phyloP scores from a whole-genome alignment of 257 asterid genomes.

The Solanum arcanum region DNA sequence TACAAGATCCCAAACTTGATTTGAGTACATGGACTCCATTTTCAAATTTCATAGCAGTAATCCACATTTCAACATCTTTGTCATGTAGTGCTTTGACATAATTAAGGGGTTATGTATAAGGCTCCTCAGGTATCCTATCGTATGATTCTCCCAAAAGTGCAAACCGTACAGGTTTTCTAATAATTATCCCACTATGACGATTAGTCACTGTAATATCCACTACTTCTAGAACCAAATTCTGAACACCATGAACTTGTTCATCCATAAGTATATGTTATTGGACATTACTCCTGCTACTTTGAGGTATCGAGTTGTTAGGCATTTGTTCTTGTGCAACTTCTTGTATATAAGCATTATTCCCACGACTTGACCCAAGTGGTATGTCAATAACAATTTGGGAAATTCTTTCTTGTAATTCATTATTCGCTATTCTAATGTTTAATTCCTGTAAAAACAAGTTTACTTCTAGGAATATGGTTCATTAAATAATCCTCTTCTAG shows the following conservation, averaged over 20 bases:
- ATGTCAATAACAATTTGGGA: background rate
- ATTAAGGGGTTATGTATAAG: background rate
- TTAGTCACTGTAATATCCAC: background rate
- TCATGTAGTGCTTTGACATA: background rate
- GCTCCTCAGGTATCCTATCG: background rate
- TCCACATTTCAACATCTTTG: background rate
- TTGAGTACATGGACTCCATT: background rate
- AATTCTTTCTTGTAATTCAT: background rate
- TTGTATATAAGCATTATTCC: background rate
- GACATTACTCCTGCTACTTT: background rate
- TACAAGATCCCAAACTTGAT: background rate
- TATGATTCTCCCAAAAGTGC: no score
- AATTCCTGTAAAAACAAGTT: background rate
- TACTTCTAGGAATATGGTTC: background rate
- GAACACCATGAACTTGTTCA: background rate
- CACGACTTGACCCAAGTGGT: background rate
- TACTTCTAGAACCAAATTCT: background rate
- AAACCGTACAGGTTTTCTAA: background rate
- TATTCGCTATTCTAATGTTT: background rate
- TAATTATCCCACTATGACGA: background rate
- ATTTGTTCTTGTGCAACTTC: background rate
- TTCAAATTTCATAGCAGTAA: background rate
- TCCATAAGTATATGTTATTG: background rate
- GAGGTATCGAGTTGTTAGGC: background rate
- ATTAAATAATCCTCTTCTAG: background rate